Evolutionary conservation across 768 basidiomycete genomes (phyloP).

Genomic region (Pleurotus platypus): DNA sequence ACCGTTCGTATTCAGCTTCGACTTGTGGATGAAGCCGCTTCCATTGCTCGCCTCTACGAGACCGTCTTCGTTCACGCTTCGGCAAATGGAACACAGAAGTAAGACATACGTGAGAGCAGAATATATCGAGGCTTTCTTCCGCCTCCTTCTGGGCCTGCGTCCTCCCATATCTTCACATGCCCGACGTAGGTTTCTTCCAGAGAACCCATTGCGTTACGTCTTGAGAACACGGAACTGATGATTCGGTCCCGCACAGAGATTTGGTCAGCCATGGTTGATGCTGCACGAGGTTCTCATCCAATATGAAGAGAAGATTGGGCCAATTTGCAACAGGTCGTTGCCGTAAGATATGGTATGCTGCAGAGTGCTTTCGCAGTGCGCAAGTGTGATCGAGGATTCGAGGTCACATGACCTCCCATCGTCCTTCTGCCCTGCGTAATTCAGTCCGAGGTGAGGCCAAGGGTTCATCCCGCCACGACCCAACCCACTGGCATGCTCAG

Average conservation of each 20-base stretch:
- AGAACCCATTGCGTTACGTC: constrained; percentile 57
- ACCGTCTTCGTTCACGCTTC: constrained; percentile 8
- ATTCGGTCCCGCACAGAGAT: constrained; percentile 52
- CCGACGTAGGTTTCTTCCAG: constrained; percentile 80
- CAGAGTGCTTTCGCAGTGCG: no score
- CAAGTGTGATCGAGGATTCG: no score
- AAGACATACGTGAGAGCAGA: constrained; percentile 78
- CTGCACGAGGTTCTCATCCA: no score
- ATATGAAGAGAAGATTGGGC: no score
- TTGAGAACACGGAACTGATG: constrained; percentile 79
- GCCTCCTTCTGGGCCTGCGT: constrained; percentile 62
- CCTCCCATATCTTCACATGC: constrained; percentile 94
- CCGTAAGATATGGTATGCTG: no score
- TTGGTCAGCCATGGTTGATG: constrained; percentile 38
- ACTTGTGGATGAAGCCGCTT: constrained; percentile 85
- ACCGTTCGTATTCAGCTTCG: constrained; percentile 91
- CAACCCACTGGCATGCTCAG: neutral
- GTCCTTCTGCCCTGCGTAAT: no score
- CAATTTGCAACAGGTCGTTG: no score
- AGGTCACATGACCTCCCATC: no score
- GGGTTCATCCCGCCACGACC: neutral
- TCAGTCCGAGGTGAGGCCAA: no score
- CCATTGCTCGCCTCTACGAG: constrained; percentile 56
- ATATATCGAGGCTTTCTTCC: constrained; percentile 88
- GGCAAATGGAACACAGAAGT: neutral